These are phyloP conservation scores for Haematococcus sp. DNA, from an alignment of 139 green algal genomes.

Conservation along the genomic window DNA sequence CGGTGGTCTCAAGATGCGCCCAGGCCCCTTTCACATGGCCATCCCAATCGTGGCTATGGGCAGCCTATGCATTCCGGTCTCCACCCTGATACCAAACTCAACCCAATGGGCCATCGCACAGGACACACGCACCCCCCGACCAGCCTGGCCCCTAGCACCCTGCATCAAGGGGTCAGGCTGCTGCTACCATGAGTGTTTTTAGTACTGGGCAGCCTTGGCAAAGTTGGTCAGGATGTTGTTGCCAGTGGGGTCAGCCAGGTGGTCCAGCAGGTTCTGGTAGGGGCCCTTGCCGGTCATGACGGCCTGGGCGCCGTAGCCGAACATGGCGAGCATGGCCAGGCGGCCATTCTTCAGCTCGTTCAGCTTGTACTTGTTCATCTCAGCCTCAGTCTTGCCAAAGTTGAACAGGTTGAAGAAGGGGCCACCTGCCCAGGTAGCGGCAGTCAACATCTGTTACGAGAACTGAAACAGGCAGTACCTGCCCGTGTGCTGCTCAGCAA, in stretches of 20 bases:
- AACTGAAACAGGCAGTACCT: slow-evolving; percentile 2
- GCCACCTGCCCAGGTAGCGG: slow-evolving; percentile 69
- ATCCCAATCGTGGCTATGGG: too few relatives aligned
- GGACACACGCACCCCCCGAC: too few relatives aligned
- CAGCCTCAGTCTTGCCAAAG: slow-evolving; percentile 75
- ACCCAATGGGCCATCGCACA: too few relatives aligned
- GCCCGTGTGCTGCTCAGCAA: background rate
- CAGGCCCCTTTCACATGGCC: too few relatives aligned
- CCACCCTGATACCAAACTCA: too few relatives aligned
- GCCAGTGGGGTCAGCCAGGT: slow-evolving; percentile 80
- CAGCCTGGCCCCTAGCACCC: too few relatives aligned
- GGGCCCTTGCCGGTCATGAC: slow-evolving; percentile 86
- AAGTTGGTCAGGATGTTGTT: slow-evolving; percentile 96
- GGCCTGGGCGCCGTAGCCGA: slow-evolving; percentile 62
- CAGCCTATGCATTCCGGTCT: too few relatives aligned
- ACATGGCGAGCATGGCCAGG: slow-evolving; percentile 77
- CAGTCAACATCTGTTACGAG: background rate
- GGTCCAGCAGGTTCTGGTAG: slow-evolving; percentile 85
- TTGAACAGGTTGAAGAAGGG: slow-evolving; percentile 95
- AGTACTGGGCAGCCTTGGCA: background rate
- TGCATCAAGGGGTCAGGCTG: too few relatives aligned
- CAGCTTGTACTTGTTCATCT: slow-evolving; percentile 81
- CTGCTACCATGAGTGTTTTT: too few relatives aligned
- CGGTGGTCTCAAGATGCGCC: too few relatives aligned
- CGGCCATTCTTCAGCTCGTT: slow-evolving; percentile 98